These are phyloP conservation scores for Scheffersomyces ergatensis DNA, from an alignment of 805 yeast species.

Conservation along the genomic window DNA sequence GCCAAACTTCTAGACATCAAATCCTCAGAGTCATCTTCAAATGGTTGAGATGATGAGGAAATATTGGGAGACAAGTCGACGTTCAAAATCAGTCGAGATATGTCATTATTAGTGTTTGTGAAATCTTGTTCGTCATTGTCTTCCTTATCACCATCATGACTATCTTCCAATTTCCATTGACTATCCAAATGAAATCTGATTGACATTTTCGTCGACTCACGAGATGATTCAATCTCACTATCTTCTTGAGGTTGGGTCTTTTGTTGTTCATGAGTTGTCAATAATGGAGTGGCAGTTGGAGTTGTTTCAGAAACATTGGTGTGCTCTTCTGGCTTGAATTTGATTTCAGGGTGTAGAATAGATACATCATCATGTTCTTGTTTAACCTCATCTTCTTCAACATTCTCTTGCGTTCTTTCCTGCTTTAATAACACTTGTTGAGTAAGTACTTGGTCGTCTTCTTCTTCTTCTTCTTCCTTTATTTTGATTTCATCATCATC, in stretches of 20 bases:
- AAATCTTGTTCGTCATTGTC: slow-evolving; percentile 29
- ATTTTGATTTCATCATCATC: background rate
- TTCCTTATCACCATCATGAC: slow-evolving; percentile 38
- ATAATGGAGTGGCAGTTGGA: background rate
- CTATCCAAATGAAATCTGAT: slow-evolving; percentile 31
- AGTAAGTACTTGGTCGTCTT: background rate
- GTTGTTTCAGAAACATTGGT: background rate
- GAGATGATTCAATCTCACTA: background rate
- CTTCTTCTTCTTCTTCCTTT: slow-evolving; percentile 1
- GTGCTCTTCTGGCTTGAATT: background rate
- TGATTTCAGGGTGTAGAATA: background rate
- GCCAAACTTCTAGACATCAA: slow-evolving; percentile 14
- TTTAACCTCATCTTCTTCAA: slow-evolving; percentile 5
- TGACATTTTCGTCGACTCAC: slow-evolving; percentile 16
- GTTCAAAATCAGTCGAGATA: slow-evolving; percentile 6
- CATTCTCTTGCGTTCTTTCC: background rate
- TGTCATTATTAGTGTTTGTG: slow-evolving; percentile 17
- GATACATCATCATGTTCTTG: background rate
- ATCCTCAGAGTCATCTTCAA: slow-evolving; percentile 19
- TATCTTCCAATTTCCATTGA: slow-evolving; percentile 37
- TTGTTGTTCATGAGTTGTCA: background rate
- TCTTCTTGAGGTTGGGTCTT: no score
- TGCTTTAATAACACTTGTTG: background rate
- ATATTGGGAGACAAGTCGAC: slow-evolving; percentile 13
- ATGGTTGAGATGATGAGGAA: slow-evolving; percentile 9